These are phyloP conservation scores for Daldinia concentrica DNA, from an alignment of 495 filamentous ascomycete genomes.

Conservation along the genomic window DNA sequence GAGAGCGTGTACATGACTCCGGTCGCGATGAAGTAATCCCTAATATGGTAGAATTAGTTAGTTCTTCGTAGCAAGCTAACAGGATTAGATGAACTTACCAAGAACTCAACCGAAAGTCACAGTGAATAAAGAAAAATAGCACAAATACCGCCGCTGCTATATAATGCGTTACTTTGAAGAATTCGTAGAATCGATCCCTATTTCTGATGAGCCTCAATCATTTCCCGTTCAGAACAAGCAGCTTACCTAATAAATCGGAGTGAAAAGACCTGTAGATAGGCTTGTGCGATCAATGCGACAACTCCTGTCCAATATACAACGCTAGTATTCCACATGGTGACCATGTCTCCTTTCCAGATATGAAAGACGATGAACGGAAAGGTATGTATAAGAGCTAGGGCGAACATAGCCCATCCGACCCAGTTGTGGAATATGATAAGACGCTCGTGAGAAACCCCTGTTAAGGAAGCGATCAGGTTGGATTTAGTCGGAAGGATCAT, in stretches of 20 bases:
- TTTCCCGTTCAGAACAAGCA: neutral
- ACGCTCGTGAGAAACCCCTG: slow-evolving; percentile 65
- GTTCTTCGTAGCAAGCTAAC: neutral
- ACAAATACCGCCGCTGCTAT: slow-evolving; percentile 62
- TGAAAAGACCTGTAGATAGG: slow-evolving; percentile 64
- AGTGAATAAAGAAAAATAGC: slow-evolving; percentile 68
- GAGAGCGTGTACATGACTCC: slow-evolving; percentile 59
- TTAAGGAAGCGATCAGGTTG: slow-evolving; percentile 62
- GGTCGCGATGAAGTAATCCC: slow-evolving; percentile 70
- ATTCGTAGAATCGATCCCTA: slow-evolving; percentile 66
- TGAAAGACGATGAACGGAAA: slow-evolving; percentile 67
- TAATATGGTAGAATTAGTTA: slow-evolving; percentile 21
- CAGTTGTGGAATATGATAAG: slow-evolving; percentile 65
- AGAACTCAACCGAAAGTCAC: slow-evolving; percentile 63
- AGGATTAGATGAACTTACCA: slow-evolving; percentile 50
- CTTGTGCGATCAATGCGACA: slow-evolving; percentile 62
- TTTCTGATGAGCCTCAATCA: slow-evolving; percentile 3
- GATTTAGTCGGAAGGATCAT: slow-evolving; percentile 50
- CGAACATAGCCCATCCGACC: slow-evolving; percentile 63
- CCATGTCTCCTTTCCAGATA: slow-evolving; percentile 60
- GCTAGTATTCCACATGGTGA: slow-evolving; percentile 54
- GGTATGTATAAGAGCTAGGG: slow-evolving; percentile 63
- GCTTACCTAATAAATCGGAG: slow-evolving; percentile 59
- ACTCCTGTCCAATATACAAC: slow-evolving; percentile 66
- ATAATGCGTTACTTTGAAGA: slow-evolving; percentile 67